Evolutionary conservation across 106 monocot species (phyloP), one percentile per base, ranked within the genome.

Genomic region (Acanthochlamys bracteata): DNA sequence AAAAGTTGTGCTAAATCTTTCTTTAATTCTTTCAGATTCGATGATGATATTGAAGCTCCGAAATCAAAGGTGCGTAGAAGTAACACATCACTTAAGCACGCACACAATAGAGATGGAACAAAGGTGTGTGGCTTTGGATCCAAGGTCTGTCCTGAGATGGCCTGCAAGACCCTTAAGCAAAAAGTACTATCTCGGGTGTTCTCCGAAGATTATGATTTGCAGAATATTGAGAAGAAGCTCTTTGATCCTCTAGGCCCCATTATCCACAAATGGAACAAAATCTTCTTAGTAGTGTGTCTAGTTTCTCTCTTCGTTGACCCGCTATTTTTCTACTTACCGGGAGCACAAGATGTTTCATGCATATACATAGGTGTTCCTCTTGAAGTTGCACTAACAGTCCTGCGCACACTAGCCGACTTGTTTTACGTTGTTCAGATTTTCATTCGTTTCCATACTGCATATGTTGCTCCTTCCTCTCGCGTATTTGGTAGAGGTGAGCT

Each of bases 401-500:
- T 88, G n/a, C 79, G 93, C 14, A 66, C 93, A 0, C 17, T 93
- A 2, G 74, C 80, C 3, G 93, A 93, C 25, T 45, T 78, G 4
- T 80, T 93, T 57, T 93, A 88, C 57, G 60, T 45, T 19, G 24
- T 80, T 66, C 88, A 88, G 39, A 88, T 93, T 19, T 67, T 88
- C 33, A 57, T 88, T 60, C 79, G 80, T 19, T 88, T 85, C 63
- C 70, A 71, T 39, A 93, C 93, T 8, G 88, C 93, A 15, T 93
- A 65, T 62, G 73, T 88, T 11, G 88, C 93, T 61, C 93, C 93
- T 26, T 93, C 93, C 27, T 93, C 93, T 70, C 76, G 82, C 10
- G 92, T 93, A 24, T 88, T 93, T 66, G 92, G 92, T 15, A 72
- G 88, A 71, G 91, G 91, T 7, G 91, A 92, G 74, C 91, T 92